Conservation (phyloP, 23 red algal species). For the Gracilariopsis chorda region DNA sequence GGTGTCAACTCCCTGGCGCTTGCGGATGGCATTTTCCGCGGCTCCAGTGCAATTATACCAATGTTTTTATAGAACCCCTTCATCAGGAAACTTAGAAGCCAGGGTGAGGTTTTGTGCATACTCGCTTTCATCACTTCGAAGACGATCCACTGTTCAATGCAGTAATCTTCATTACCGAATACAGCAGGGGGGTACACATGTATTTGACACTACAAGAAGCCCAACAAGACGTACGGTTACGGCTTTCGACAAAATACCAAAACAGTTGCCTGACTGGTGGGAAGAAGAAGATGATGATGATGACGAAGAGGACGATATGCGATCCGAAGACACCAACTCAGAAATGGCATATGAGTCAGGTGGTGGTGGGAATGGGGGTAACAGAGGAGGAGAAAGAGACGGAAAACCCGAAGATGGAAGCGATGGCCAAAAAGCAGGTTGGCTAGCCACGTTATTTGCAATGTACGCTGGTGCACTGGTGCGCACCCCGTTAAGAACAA, state of each 20-base stretch:
- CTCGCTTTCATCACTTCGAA: too few species aligned
- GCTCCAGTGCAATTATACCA: too few species aligned
- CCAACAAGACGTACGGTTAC: not conserved
- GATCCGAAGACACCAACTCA: not conserved
- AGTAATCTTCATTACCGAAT: too few species aligned
- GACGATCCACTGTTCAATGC: too few species aligned
- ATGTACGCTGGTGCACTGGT: constrained; percentile 32
- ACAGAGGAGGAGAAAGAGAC: constrained; percentile 18
- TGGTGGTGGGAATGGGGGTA: constrained; percentile 11
- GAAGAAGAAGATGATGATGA: constrained; percentile 47
- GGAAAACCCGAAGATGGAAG: not conserved
- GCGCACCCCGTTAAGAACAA: constrained; percentile 49
- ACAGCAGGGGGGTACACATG: not conserved
- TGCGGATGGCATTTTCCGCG: too few species aligned
- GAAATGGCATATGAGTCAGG: not conserved
- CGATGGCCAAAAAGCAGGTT: not conserved
- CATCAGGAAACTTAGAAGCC: too few species aligned
- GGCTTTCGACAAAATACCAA: constrained; percentile 62
- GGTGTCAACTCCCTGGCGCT: too few species aligned
- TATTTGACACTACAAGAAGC: not conserved
- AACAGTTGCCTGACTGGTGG: constrained; percentile 46
- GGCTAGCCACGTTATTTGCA: constrained; percentile 1
- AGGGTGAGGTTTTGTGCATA: too few species aligned
- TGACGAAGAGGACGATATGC: not conserved
- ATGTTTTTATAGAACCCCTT: too few species aligned